Evolutionary conservation across 2,329 filamentous ascomycete genomes (phyloP), one percentile per base, ranked within the genome.

Genomic region (Aspergillus hiratsukae): DNA sequence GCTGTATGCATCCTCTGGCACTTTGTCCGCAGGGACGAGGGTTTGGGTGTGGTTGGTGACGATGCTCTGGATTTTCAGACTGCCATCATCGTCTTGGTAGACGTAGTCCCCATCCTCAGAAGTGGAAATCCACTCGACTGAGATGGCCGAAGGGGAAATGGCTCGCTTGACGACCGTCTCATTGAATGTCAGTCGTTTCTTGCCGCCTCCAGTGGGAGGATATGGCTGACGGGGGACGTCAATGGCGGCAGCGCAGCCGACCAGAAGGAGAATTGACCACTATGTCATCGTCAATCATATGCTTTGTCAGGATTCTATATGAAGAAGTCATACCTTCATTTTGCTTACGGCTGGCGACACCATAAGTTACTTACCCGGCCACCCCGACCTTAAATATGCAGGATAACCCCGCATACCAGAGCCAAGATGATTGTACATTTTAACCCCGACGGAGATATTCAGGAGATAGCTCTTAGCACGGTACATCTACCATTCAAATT

Each of bases 31-130:
- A 1, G 81, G 72, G 4, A 88, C 78, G 56, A 88, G 85, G 0
- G 80, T 83, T 25, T 78, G 78, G 31, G 75, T 80, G 57, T 81
- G 76, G 46, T 81, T 81, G 0, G 82, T 85, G 41, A 82, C 79
- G 51, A 88, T 83, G 64, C 87, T 84, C 64, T 83, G 80, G 29
- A 88, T 80, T 4, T 86, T 70, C 5, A 89, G 74, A 29, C 82
- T 79, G 9, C 81, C 81, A 53, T 78, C 77, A 3, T 71, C 68
- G 53, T 72, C 78, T 48, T 72, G 72, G 49, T 79, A 82, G 62
- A 87, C 82, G 69, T 84, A 87, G 51, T 84, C 79, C 23, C 86
- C 86, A 61, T 89, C 86, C 31, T 78, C 76, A 1, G 81, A 83
- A 3, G 80, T 81, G 8, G 79, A 74, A 3, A 85, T 78, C 86